Evolutionary conservation across 2,329 filamentous ascomycete genomes (phyloP).

Genomic region (Xylaria sp.): DNA sequence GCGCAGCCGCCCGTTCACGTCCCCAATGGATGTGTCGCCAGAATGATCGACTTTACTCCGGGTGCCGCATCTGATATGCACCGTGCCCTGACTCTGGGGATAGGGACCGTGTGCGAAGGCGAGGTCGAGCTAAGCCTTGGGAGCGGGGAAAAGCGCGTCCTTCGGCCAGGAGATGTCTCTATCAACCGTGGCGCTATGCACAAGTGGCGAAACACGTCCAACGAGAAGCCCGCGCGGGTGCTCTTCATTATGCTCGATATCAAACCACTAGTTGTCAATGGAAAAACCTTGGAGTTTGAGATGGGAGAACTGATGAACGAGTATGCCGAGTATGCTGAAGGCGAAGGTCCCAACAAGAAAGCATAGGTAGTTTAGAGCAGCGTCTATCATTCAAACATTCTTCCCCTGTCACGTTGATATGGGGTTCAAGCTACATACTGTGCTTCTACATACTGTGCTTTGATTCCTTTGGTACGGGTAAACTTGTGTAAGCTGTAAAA

Average conservation of each 20-base stretch:
- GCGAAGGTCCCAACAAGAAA: too few relatives aligned
- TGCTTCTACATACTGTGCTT: too few relatives aligned
- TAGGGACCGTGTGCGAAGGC: conserved; percentile 19
- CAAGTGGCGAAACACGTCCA: conserved; percentile 12
- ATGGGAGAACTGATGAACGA: conserved; percentile 2
- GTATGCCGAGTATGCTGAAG: too few relatives aligned
- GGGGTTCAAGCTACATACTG: too few relatives aligned
- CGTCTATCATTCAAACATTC: too few relatives aligned
- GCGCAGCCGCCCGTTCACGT: conserved; percentile 8
- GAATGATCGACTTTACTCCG: conserved; percentile 25
- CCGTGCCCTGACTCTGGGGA: conserved; percentile 16
- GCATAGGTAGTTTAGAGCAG: too few relatives aligned
- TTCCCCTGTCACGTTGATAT: too few relatives aligned
- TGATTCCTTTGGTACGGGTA: too few relatives aligned
- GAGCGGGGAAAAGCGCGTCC: conserved; percentile 11
- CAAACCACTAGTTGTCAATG: conserved; percentile 5
- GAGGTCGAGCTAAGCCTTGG: conserved; percentile 17
- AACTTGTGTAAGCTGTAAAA: too few relatives aligned
- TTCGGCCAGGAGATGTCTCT: conserved; percentile 13
- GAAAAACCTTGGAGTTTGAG: background rate
- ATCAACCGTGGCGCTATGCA: conserved; percentile 17
- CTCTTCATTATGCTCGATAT: conserved; percentile 16
- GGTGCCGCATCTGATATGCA: conserved; percentile 15
- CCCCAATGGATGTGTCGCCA: conserved; percentile 7
- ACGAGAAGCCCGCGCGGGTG: conserved; percentile 10